These are phyloP conservation scores for Aureobasidium sp. DNA, from an alignment of 2,329 filamentous ascomycete genomes.

Conservation along the genomic window DNA sequence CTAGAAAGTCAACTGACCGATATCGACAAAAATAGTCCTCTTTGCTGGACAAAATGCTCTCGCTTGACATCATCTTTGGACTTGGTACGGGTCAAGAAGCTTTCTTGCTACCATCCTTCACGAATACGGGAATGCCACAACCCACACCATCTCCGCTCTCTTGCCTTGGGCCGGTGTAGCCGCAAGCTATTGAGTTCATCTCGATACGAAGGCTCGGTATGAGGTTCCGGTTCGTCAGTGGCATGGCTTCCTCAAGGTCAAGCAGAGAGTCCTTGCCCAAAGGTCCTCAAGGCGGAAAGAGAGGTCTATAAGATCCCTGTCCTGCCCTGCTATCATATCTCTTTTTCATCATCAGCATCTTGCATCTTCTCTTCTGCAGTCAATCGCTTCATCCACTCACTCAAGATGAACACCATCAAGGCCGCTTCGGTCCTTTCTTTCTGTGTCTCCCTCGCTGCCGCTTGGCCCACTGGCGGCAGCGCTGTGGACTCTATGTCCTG, in stretches of 20 bases:
- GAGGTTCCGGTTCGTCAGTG: background rate
- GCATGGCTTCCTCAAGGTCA: background rate
- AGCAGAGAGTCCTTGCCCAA: too few species aligned
- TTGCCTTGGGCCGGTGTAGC: background rate
- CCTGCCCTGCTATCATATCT: background rate
- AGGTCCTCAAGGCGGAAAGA: background rate
- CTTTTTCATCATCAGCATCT: background rate
- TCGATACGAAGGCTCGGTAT: background rate
- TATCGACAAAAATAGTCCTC: slow-evolving; percentile 1
- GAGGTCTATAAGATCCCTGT: slow-evolving; percentile 3
- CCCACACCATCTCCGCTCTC: slow-evolving; percentile 8
- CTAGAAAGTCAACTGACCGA: background rate
- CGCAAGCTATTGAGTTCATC: background rate
- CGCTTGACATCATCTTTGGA: background rate
- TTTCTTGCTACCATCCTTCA: background rate
- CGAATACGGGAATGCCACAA: slow-evolving; percentile 2
- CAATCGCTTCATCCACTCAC: background rate
- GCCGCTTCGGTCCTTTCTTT: slow-evolving; percentile 8
- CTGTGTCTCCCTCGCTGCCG: background rate
- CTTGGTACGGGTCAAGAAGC: background rate
- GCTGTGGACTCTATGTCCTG: background rate
- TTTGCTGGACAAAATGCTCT: background rate
- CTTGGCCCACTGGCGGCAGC: background rate
- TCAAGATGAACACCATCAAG: slow-evolving; percentile 15
- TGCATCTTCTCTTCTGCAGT: background rate